Conservation (phyloP, 441 rosid genomes). For the Sinapis alba region DNA sequence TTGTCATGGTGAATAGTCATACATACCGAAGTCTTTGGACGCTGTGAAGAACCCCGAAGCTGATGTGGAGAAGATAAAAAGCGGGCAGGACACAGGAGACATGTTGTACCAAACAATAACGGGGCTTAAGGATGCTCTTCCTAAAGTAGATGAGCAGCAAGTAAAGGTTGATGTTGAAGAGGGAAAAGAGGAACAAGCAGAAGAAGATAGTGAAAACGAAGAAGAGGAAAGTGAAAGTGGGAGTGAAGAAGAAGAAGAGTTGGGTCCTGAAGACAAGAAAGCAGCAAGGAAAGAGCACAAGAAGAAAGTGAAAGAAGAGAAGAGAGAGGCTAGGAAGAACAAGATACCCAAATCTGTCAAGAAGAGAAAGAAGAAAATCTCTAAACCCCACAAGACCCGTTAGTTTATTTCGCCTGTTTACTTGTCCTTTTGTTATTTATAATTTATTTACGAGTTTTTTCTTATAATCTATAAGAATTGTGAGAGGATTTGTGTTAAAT, state of each 20-base stretch:
- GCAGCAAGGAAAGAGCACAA: constrained; percentile 93
- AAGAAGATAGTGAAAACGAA: not conserved
- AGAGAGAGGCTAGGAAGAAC: constrained; percentile 75
- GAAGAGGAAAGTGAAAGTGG: not conserved
- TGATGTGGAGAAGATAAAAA: constrained; percentile 67
- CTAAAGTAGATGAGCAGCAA: constrained; percentile 38
- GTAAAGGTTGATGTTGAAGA: constrained; percentile 22
- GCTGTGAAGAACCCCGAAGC: constrained; percentile 73
- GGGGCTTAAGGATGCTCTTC: constrained; percentile 70
- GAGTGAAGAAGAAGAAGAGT: constrained; percentile 5
- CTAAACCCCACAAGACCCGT: constrained; percentile 77
- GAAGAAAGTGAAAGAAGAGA: constrained; percentile 94
- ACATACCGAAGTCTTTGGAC: constrained; percentile 83
- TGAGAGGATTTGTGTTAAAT: no score
- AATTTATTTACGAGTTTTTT: not conserved
- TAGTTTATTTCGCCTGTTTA: constrained; percentile 30
- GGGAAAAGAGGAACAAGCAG: not conserved
- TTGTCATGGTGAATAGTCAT: constrained; percentile 48
- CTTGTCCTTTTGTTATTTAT: not conserved
- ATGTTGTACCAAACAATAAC: constrained; percentile 77
- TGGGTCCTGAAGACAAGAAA: constrained; percentile 59
- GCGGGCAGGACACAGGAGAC: constrained; percentile 75
- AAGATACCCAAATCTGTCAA: constrained; percentile 86
- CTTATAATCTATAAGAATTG: no score
- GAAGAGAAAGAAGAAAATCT: constrained; percentile 91